Evolutionary conservation across 2,329 filamentous ascomycete genomes (phyloP), one percentile per base, ranked within the genome.

Genomic region (Cadophora sp.): DNA sequence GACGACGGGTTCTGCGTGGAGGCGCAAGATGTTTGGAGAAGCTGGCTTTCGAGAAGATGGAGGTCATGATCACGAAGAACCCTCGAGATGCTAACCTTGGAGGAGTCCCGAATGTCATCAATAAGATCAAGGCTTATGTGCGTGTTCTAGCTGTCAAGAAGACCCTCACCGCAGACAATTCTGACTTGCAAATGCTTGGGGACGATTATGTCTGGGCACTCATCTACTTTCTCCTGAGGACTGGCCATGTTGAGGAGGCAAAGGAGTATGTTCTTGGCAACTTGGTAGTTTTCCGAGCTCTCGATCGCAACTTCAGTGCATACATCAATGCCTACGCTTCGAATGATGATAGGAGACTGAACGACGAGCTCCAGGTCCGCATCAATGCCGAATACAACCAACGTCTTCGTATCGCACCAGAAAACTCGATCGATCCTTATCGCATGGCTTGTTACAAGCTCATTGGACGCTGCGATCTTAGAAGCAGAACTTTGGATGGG

Each of bases 401-500:
- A 78, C 90, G 94, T 56, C 87, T 90, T 29, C 91, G 93, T 72
- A 93, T 97, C 75, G 92, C 92, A 0, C 92, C 93, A 0, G 92
- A 96, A 68, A 91, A 94, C 77, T 92, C 92, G 1, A 89, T 97
- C 71, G 96, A 99, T 78, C 96, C 96, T 29, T 99, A 97, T 82
- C 90, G 94, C 64, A 94, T 97, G 89, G 94, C 95, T 59, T 97
- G 96, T 79, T 98, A 98, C 85, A 98, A 99, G 84, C 90, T 99
- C 70, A 91, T 99, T 74, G 96, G 97, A 56, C 93, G 89, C 56
- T 91, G 89, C 73, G 89, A 91, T 75, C 81, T 92, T 29, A 83
- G 82, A 76, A 89, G 89, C 79, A 86, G 89, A 71, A 88, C 85
- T 73, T 79, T 91, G 34, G 88, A 90, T 27, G 86, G 86, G 56